Evolutionary conservation across 805 yeast genomes (phyloP), one percentile per base, ranked within the genome.

Genomic region (Grigorovia yakushimaensis): DNA sequence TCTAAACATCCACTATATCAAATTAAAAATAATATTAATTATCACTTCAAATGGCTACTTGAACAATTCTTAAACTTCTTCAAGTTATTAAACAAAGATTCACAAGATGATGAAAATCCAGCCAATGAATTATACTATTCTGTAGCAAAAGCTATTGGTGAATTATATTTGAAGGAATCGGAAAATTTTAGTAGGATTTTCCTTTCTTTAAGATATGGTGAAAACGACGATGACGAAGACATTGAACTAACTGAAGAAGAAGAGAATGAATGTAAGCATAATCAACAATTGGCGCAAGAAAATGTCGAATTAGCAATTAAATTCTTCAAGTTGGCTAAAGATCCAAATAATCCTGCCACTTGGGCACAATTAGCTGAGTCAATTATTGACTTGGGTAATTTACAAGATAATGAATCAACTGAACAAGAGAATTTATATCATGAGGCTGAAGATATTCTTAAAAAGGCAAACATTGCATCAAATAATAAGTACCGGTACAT

Each of bases 341-440:
- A 79, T 44, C 80, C 78, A 18, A 85, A 81, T 42, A 87, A 83
- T 39, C 94, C 95, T 0, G 82, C 81, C 49, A 72, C 84, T 5
- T 84, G 91, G 86, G 95, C 82, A 11, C 77, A 79, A 58, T 73
- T 84, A 42, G 96, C 96, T 1, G 98, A 91, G 64, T 89, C 95
- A 1, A 71, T 78, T 57, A 86, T 91, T 35, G 77, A 84, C 15
- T 67, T 85, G 54, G 96, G 89, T 15, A 89, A 88, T 56, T 61
- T 88, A 44, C 71, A 74, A 50, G 85, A 81, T 8, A 67, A 77
- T 22, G 88, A 82, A 23, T 72, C 82, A 45, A 67, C 69, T 33
- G 84, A 81, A 40, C 95, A 88, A 66, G 85, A 82, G 50, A 56
- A 70, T 5, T 68, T 75, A 44, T 89, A 89, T 62, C 63, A 65